Conservation (phyloP, 805 yeast species). For the Candida berthetii region DNA sequence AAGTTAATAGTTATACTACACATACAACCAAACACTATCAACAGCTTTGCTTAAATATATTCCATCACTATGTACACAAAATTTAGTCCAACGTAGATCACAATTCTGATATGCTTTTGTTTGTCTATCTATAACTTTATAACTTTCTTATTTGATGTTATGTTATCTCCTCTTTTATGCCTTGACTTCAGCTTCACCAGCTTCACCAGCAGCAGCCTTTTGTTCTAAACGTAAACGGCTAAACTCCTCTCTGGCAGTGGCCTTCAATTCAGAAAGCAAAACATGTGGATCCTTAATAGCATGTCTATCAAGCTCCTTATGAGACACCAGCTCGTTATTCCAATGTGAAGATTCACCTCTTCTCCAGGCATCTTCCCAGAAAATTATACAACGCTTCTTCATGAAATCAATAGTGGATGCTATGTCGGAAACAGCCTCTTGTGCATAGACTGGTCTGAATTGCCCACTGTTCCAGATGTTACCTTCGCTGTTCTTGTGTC, state of each 20-base stretch:
- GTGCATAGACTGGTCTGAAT: constrained; percentile 84
- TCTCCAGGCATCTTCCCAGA: constrained; percentile 88
- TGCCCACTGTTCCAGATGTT: constrained; percentile 84
- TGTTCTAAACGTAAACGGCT: constrained; percentile 1
- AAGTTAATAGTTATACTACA: no score
- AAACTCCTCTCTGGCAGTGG: constrained; percentile 21
- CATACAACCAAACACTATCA: no score
- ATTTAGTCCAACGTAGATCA: no score
- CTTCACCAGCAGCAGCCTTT: neutral
- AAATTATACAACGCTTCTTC: constrained; percentile 35
- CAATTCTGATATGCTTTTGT: neutral
- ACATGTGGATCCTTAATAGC: constrained; percentile 62
- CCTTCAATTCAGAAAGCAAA: constrained; percentile 50
- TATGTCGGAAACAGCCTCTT: constrained; percentile 87
- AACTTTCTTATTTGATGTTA: neutral
- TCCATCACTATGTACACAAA: no score
- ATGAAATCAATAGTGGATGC: constrained; percentile 62
- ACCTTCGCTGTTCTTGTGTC: constrained; percentile 71
- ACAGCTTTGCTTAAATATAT: no score
- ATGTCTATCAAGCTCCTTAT: constrained; percentile 47
- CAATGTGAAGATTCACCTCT: constrained; percentile 76
- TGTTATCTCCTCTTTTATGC: neutral
- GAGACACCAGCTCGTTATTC: constrained; percentile 53
- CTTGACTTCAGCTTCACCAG: neutral
- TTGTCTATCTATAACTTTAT: neutral